Conservation (phyloP, 768 basidiomycete species). For the Suillus sp. region DNA sequence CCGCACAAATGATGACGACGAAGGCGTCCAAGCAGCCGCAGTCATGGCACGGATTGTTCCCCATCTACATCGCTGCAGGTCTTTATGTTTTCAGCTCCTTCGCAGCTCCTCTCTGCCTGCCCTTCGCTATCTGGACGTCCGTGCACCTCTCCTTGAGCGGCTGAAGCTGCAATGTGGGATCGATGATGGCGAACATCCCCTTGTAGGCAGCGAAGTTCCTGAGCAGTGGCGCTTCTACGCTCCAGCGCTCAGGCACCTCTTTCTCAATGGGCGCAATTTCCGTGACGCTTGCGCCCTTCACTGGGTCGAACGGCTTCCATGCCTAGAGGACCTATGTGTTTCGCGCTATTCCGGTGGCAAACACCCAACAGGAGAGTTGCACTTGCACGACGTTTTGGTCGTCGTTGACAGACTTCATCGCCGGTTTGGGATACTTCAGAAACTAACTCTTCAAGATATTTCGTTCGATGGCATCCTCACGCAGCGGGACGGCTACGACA, state of each 20-base stretch:
- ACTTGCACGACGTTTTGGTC: slow-evolving; percentile 1
- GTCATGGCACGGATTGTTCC: neutral
- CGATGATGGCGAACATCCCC: slow-evolving; percentile 14
- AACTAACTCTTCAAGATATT: slow-evolving; percentile 5
- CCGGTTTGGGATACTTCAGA: neutral
- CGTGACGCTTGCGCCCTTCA: slow-evolving; percentile 4
- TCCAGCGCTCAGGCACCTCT: slow-evolving; percentile 7
- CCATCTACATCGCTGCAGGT: slow-evolving; percentile 11
- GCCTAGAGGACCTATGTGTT: neutral
- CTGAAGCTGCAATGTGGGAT: slow-evolving; percentile 11
- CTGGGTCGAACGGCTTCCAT: neutral
- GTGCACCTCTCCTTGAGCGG: slow-evolving; percentile 8
- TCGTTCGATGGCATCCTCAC: neutral
- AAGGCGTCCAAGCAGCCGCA: slow-evolving; percentile 1
- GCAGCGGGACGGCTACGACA: neutral
- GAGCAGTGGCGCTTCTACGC: slow-evolving; percentile 10
- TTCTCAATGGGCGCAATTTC: slow-evolving; percentile 14
- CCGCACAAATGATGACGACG: slow-evolving; percentile 6
- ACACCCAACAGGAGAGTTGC: slow-evolving; percentile 3
- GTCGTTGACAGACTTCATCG: slow-evolving; percentile 3
- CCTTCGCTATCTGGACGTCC: slow-evolving; percentile 5
- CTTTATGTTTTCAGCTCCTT: slow-evolving; percentile 10
- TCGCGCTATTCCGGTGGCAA: slow-evolving; percentile 6
- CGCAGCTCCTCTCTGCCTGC: slow-evolving; percentile 14
- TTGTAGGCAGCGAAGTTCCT: neutral